Base-by-base conservation (phyloP, 192 early-diverging fungal genomes). In the Phlyctochytrium planicorne region DNA sequence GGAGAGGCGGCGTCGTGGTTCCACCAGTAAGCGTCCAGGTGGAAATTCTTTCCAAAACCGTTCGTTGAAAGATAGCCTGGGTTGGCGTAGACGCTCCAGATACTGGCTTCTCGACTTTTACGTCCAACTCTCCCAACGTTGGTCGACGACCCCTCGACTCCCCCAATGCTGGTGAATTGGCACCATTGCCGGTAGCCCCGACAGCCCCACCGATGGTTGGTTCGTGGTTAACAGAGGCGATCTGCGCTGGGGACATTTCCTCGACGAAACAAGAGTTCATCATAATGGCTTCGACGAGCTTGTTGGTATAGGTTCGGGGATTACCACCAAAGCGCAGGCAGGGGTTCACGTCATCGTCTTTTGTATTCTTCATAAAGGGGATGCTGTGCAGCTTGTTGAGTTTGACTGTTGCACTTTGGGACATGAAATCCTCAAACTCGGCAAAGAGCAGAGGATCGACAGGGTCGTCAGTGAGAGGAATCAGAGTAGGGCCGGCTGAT, bases 281-380 rank as follows among this genome's bases (percentile, higher is more conserved):
- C 4, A 89, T 80, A 68, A 99, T 95, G n/a, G 94, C 91, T 50
- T 99, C 95, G 24, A 92, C 85, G 23, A 99, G 80, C 73, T 93
- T 96, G 52, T 86, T 86, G 12, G 91, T 89, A 34, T 93, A 93
- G 1, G 95, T 88, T 29, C 92, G 87, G 32, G 95, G 92, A 32
- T 87, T 88, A 33, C 88, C 88, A n/a, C 95, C 94, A 74, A 99
- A 98, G 31, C 95, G 87, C 68, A 99, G 81, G 75, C 95, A 97
- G 0, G 94, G 90, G 67, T 90, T 88, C 3, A 99, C 84, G 69
- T 98, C 95, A 66, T 97, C 95, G 34, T 88, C 88, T 32, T 94
- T 82, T 34, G 89, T 89, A 64, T 91, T 90, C 50, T 89, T 88
- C 86, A 99, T 93, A 73, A 94, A 99, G 0, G 88, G 81, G 34